Evolutionary conservation across 2,329 filamentous ascomycete species (phyloP), one percentile per base, ranked within the genome.

Genomic region (Fusarium goolgardi): DNA sequence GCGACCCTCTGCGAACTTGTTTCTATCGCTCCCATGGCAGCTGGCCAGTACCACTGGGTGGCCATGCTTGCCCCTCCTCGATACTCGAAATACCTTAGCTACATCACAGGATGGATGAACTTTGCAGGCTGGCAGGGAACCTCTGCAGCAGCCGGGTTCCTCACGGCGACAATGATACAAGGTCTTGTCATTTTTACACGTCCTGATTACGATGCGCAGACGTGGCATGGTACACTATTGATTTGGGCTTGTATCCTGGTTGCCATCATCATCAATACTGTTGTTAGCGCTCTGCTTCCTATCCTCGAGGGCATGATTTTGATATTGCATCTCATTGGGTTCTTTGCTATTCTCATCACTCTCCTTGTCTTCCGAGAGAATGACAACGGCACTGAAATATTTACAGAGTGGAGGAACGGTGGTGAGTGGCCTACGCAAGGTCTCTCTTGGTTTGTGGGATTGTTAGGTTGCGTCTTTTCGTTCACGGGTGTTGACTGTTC

Each of bases 311-410:
- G 79, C 12, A 73, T 78, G 55, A 78, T 80, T 27, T 70, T 82
- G n/a, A 72, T 82, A 18, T 55, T 81, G 23, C 80, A 82, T 53
- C 75, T 83, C n/a, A 71, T 82, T 3, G 81, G 82, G 2, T 83
- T 85, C 70, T 81, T 84, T 52, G 79, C 76, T 15, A 75, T 82
- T 9, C 64, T 81, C 12, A 74, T 79, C 1, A 76, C 79, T 1
- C 60, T 65, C 2, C 68, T 82, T 4, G 75, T 71, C 56, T 71
- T 73, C 7, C 76, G 77, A 23, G 73, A 74, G 8, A 68, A 71
- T 1, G 69, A 76, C 1, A 70, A 65, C 5, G 64, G 60, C 1
- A 68, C 76, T 0, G 69, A 74, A 0, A 75, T 79, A 2, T 79
- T 79, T 23, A 59, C 70, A 1, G 66, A 74, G 9, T 78, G 75